phyloP scores from a whole-genome alignment of 495 filamentous ascomycete genomes.

The Hypoxylon fuscum region DNA sequence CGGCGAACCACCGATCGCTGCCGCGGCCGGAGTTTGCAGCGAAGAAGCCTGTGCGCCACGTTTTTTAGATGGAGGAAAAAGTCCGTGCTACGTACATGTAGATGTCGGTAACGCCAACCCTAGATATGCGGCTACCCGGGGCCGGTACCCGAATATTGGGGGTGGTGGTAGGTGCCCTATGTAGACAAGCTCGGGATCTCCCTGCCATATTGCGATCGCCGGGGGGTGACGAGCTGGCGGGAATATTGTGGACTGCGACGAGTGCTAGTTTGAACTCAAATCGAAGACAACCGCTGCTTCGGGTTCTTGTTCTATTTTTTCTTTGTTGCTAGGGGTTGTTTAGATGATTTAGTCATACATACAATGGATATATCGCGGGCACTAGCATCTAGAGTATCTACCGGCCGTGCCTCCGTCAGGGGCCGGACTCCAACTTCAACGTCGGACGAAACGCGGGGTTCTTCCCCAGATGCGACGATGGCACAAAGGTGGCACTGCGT shows the following conservation, averaged over 20 bases:
- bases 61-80: too few species aligned
- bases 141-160: neutral
- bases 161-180: neutral
- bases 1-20: neutral
- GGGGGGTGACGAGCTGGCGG: neutral
- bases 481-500: neutral
- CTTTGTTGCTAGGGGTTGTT: too few species aligned
- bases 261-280: neutral
- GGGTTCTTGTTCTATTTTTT: neutral
- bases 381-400: neutral
- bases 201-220: neutral
- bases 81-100: too few species aligned
- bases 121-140: neutral
- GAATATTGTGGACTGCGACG: too few species aligned
- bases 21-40: slow-evolving; percentile 5
- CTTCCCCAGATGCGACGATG: neutral
- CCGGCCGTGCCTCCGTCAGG: neutral
- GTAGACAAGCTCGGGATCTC: too few species aligned
- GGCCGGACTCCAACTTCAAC: neutral
- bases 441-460: neutral
- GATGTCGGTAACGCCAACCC: neutral
- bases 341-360: too few species aligned
- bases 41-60: slow-evolving; percentile 31
- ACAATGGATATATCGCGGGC: neutral
- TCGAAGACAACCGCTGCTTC: neutral